Evolutionary conservation across 345 rosid genomes (phyloP).

Genomic region (Lagerstroemia speciosa): DNA sequence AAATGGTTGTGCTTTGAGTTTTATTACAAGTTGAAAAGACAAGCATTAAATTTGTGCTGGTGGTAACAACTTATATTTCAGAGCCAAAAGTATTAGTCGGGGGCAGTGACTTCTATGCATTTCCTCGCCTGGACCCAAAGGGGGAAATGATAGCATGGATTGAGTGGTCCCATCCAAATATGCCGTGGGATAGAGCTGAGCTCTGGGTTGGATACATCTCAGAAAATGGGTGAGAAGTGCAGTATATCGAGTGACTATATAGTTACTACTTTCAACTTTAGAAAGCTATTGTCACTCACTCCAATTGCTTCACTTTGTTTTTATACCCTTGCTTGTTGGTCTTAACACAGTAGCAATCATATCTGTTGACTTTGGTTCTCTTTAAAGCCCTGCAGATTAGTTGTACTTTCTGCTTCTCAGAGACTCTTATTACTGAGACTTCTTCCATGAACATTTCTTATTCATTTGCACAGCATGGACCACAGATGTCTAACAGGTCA

Average conservation of each 20-base stretch:
- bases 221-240: conserved; percentile 53
- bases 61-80: conserved; percentile 16
- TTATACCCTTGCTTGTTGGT: neutral
- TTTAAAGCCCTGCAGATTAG: neutral
- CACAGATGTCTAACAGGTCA: neutral
- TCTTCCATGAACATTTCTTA: neutral
- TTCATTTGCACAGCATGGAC: neutral
- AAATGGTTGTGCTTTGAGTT: neutral
- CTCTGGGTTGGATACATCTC: conserved; percentile 91
- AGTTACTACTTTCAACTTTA: neutral
- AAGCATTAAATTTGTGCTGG: neutral
- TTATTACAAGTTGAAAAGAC: neutral
- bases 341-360: neutral
- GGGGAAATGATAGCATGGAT: conserved; percentile 81
- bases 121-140: conserved; percentile 73
- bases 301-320: neutral
- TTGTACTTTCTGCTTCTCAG: neutral
- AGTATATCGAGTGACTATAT: neutral
- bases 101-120: conserved; percentile 92
- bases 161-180: conserved; percentile 84
- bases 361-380: neutral
- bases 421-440: neutral
- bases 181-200: conserved; percentile 96
- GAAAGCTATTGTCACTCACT: neutral
- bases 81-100: conserved; percentile 64